Evolutionary conservation across 2,329 filamentous ascomycete genomes (phyloP).

Genomic region (Decorospora gaudefroyi): DNA sequence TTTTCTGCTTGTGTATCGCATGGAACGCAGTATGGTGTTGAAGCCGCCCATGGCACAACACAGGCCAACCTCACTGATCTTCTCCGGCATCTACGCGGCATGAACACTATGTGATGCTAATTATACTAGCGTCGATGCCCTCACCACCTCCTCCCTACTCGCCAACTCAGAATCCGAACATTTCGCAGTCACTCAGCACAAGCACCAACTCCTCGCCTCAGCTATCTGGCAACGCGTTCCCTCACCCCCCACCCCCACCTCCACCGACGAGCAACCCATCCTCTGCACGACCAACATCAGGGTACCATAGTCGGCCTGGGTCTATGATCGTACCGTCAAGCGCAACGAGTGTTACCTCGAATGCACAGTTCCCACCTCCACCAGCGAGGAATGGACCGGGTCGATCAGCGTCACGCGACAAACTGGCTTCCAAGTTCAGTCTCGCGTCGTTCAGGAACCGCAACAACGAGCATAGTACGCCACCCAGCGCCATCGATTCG

Average conservation of each 20-base stretch:
- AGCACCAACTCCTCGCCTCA: constrained; percentile 44
- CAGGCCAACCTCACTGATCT: constrained; percentile 3
- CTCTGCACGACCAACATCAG: constrained; percentile 38
- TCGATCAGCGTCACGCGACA: constrained; percentile 48
- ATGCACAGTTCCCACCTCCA: constrained; percentile 48
- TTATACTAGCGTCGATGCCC: constrained; percentile 51
- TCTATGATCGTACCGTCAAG: constrained; percentile 43
- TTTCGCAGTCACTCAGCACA: constrained; percentile 38
- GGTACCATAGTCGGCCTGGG: constrained; percentile 36
- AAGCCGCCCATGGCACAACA: neutral
- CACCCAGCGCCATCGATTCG: constrained; percentile 46
- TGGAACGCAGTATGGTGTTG: constrained; percentile 1
- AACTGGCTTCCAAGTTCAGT: constrained; percentile 46
- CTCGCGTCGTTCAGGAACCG: constrained; percentile 48
- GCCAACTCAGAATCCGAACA: constrained; percentile 49
- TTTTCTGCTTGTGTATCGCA: neutral
- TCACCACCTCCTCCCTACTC: constrained; percentile 57
- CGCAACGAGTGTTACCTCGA: constrained; percentile 42
- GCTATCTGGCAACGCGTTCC: constrained; percentile 43
- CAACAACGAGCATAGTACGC: constrained; percentile 39
- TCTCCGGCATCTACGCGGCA: constrained; percentile 1
- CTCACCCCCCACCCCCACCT: constrained; percentile 41
- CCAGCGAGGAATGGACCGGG: constrained; percentile 42
- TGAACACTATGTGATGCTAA: constrained; percentile 24
- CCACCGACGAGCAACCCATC: constrained; percentile 36